Conservation (phyloP, 140 eudicot genomes). For the Flaveria floridana region DNA sequence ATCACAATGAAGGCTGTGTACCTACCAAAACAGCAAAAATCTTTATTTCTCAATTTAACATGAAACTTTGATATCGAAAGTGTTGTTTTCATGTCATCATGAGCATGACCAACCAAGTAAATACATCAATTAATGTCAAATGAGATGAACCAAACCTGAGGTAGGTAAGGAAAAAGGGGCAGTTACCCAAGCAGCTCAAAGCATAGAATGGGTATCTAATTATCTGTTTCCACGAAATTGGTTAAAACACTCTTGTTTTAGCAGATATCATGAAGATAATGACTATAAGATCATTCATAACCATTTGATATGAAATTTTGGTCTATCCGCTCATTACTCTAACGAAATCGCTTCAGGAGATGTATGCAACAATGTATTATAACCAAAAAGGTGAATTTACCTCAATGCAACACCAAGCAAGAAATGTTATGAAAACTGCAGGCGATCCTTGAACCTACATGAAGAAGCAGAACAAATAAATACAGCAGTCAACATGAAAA, state of each 20-base stretch:
- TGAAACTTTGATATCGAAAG: slow-evolving; percentile 6
- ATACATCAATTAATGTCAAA: slow-evolving; percentile 22
- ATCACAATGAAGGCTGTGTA: slow-evolving; percentile 80
- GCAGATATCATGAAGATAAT: background rate
- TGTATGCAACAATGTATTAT: background rate
- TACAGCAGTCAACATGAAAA: background rate
- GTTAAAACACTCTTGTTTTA: background rate
- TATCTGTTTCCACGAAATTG: slow-evolving; percentile 42
- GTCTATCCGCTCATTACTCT: background rate
- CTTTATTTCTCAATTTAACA: slow-evolving; percentile 1
- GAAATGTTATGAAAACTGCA: slow-evolving; percentile 64
- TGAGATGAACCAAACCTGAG: slow-evolving; percentile 57
- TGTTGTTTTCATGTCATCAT: background rate
- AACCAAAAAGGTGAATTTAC: slow-evolving; percentile 36
- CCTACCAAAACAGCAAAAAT: slow-evolving; percentile 40
- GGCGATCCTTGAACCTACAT: slow-evolving; percentile 70
- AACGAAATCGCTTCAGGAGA: background rate
- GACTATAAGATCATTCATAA: slow-evolving; percentile 16
- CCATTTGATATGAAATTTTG: background rate
- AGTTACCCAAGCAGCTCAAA: slow-evolving; percentile 56
- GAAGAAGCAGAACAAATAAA: slow-evolving; percentile 17
- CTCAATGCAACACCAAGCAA: slow-evolving; percentile 80
- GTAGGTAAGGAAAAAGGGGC: slow-evolving; percentile 67
- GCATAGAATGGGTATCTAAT: slow-evolving; percentile 85
- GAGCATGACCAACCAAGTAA: background rate